Percentiles rank a stretch among this genome's conserved stretches.
These are phyloP conservation scores for Wickerhamiella qilinensis DNA, from an alignment of 805 yeast species.

Conservation along the genomic window DNA sequence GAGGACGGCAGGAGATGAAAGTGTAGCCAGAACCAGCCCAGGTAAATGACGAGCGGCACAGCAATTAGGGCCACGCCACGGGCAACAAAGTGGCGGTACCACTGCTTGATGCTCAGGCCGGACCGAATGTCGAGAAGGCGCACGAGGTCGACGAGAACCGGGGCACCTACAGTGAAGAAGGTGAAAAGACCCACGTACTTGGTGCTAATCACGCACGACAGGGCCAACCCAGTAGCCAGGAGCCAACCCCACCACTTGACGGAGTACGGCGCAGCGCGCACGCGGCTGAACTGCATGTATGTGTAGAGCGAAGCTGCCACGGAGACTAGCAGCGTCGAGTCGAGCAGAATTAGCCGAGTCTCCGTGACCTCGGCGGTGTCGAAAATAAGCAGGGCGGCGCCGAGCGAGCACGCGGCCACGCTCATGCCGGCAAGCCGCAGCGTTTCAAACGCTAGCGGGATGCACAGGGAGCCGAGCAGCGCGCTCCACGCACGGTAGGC, in stretches of 20 bases:
- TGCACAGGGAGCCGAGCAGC: slow-evolving; percentile 62
- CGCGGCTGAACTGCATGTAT: slow-evolving; percentile 54
- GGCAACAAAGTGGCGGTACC: slow-evolving; percentile 47
- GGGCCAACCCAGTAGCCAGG: slow-evolving; percentile 59
- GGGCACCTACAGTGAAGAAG: slow-evolving; percentile 74
- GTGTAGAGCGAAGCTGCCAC: slow-evolving; percentile 69
- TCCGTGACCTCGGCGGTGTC: slow-evolving; percentile 75
- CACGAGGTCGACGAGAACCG: slow-evolving; percentile 63
- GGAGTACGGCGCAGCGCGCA: slow-evolving; percentile 45
- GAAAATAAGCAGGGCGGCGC: slow-evolving; percentile 46
- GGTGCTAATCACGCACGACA: slow-evolving; percentile 85
- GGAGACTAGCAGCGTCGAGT: slow-evolving; percentile 80
- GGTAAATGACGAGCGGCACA: slow-evolving; percentile 54
- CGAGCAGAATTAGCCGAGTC: slow-evolving; percentile 78
- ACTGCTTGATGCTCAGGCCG: slow-evolving; percentile 28
- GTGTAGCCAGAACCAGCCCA: slow-evolving; percentile 65
- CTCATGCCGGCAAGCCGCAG: slow-evolving; percentile 59
- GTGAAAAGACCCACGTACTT: slow-evolving; percentile 95
- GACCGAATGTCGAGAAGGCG: slow-evolving; percentile 45
- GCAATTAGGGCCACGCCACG: slow-evolving; percentile 52
- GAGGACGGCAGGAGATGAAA: slow-evolving; percentile 57
- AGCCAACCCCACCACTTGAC: slow-evolving; percentile 93
- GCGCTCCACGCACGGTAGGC: slow-evolving; percentile 81
- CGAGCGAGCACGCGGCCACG: slow-evolving; percentile 59
- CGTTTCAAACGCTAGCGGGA: slow-evolving; percentile 76